Percentiles rank a stretch among this genome's conserved stretches.
Conservation (phyloP, 352 stramenopile species). For the Elongisporangium undulatum region DNA sequence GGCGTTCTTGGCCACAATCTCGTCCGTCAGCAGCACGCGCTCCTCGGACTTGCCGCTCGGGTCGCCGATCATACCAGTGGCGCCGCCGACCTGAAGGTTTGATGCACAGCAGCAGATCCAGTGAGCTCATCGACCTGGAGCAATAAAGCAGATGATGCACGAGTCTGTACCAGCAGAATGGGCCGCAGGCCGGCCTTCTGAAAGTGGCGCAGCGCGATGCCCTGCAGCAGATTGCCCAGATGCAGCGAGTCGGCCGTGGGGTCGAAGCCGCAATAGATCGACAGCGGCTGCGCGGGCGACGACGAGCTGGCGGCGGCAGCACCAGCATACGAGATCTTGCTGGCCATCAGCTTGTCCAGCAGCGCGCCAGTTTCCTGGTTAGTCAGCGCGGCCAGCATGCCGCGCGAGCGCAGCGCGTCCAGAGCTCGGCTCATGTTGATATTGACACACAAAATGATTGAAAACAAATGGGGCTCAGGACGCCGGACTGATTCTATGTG, state of each 20-base stretch:
- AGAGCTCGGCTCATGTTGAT: slow-evolving; percentile 67
- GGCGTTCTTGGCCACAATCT: slow-evolving; percentile 89
- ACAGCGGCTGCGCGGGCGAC: slow-evolving; percentile 12
- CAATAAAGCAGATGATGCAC: not conserved
- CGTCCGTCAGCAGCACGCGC: slow-evolving; percentile 93
- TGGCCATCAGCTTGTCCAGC: slow-evolving; percentile 47
- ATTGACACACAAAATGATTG: not conserved
- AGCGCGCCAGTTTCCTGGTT: slow-evolving; percentile 48
- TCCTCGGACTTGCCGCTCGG: slow-evolving; percentile 98
- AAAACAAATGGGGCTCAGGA: slow-evolving; percentile 8
- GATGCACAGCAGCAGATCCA: not conserved
- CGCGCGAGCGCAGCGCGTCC: slow-evolving; percentile 47
- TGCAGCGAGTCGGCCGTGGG: slow-evolving; percentile 91
- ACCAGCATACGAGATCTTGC: not conserved
- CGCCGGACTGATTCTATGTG: not conserved
- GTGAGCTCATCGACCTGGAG: not conserved
- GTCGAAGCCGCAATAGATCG: slow-evolving; percentile 90
- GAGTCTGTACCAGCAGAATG: slow-evolving; percentile 67
- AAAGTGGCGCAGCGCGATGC: slow-evolving; percentile 86
- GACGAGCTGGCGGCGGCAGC: slow-evolving; percentile 1
- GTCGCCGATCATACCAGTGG: slow-evolving; percentile 95
- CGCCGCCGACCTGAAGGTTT: slow-evolving; percentile 58
- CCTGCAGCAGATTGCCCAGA: slow-evolving; percentile 86
- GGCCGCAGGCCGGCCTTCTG: slow-evolving; percentile 84
- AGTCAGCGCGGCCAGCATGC: slow-evolving; percentile 73